These are phyloP conservation scores for Carex cristatella DNA, from an alignment of 176 grass and related monocot species.

Conservation along the genomic window DNA sequence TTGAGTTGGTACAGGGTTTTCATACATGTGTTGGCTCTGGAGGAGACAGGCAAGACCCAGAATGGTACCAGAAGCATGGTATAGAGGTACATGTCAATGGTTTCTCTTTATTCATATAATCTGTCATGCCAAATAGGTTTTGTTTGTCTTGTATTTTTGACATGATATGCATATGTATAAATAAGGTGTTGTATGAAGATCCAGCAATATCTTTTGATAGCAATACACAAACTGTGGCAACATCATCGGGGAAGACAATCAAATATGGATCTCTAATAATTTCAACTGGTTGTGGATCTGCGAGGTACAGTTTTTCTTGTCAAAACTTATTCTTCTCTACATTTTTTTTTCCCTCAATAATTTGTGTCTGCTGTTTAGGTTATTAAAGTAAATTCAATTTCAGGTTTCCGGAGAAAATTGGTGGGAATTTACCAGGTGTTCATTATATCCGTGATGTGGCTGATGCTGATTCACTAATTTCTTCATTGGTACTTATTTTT, in stretches of 20 bases:
- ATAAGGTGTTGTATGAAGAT: conserved; percentile 80
- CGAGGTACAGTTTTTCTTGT: conserved; percentile 46
- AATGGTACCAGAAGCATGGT: conserved; percentile 86
- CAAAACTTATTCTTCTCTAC: background rate
- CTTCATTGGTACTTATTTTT: conserved; percentile 66
- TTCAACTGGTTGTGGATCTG: conserved; percentile 64
- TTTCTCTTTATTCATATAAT: conserved; percentile 6
- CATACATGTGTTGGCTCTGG: conserved; percentile 91
- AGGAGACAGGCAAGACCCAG: conserved; percentile 61
- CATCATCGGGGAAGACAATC: conserved; percentile 72
- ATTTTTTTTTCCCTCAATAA: background rate
- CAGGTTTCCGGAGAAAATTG: conserved; percentile 88
- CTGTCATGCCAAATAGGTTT: background rate
- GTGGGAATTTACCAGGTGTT: conserved; percentile 69
- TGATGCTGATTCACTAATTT: conserved; percentile 87
- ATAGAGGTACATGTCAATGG: conserved; percentile 59
- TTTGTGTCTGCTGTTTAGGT: background rate
- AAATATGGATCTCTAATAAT: conserved; percentile 94
- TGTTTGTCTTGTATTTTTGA: background rate
- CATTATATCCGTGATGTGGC: conserved; percentile 84
- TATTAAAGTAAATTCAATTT: conserved; percentile 15
- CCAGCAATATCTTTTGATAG: conserved; percentile 78
- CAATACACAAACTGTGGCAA: conserved; percentile 73
- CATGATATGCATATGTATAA: conserved; percentile 14
- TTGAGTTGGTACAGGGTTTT: conserved; percentile 58